Base-by-base conservation (phyloP, 495 filamentous ascomycete species). In the Xylaria castorea region DNA sequence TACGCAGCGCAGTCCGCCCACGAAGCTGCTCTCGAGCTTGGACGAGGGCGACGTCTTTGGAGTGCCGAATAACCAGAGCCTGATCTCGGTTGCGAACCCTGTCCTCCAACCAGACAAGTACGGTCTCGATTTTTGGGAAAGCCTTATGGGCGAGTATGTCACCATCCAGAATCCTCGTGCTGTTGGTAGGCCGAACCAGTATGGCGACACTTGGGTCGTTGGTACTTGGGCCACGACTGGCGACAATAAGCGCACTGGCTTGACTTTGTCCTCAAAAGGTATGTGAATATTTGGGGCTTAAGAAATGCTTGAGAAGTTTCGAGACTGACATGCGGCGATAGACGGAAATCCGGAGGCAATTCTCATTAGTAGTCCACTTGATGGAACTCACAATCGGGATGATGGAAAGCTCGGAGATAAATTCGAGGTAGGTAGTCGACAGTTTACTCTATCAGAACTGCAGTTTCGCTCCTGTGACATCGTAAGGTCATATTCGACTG, bases 41-140 rank as follows among this genome's bases (percentile, higher is more conserved):
- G 89, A 91, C 72, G 78, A 77, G 5, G 85, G 86, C 20, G 85
- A 87, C 61, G 81, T 90, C 25, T 89, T 89, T 61, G 80, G 73
- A 18, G 72, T 90, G 16, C 90, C 90, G 11, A 88, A 88, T 68
- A 88, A 85, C 60, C 80, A 76, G 58, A 81, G 77, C 73, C 80
- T 85, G 75, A 73, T 91, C 68, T 88, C 88, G 0, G 83, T 78
- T 14, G 82, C 77, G 30, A 91, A 91, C 75, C 88, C 88, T 0
- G 79, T 79, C 1, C 78, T 90, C 20, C 44, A 89, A 51, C 88
- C 89, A 4, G 77, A 81, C 5, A 71, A 81, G 63, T 90, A 88
- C 71, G 89, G 89, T 1, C 74, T 91, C 63, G 89, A 91, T 76
- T 91, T 91, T 74, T 91, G 89, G 89, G 86, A 91, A 81, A 87